These are phyloP conservation scores for Smallanthus sonchifolius DNA, from an alignment of 129 eudicot species.

Conservation along the genomic window DNA sequence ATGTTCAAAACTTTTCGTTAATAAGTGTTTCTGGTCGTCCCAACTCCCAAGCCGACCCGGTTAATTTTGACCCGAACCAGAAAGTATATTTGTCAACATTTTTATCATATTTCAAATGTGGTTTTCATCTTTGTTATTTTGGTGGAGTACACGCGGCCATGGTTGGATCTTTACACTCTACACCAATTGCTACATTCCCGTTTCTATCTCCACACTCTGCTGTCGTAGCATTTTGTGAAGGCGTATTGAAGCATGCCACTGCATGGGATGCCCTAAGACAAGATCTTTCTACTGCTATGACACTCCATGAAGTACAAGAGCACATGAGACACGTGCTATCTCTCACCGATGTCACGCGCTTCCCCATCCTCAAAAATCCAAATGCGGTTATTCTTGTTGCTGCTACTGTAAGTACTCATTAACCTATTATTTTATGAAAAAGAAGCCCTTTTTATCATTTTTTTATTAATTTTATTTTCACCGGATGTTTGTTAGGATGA, in stretches of 20 bases:
- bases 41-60: background rate
- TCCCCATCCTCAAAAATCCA: slow-evolving; percentile 86
- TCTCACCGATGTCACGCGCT: slow-evolving; percentile 93
- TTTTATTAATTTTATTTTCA: background rate
- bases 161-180: slow-evolving; percentile 95
- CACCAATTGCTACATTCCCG: slow-evolving; percentile 87
- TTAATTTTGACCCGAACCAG: background rate
- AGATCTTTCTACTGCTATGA: slow-evolving; percentile 65
- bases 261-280: slow-evolving; percentile 90
- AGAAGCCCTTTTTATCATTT: background rate
- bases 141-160: slow-evolving; percentile 99
- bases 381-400: slow-evolving; percentile 83
- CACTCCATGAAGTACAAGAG: slow-evolving; percentile 80
- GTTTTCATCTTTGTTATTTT: slow-evolving; percentile 18
- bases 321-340: slow-evolving; percentile 78
- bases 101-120: background rate
- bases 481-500: slow-evolving; percentile 61
- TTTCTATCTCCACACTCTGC: slow-evolving; percentile 97
- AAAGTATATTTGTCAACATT: background rate
- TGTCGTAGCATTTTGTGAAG: slow-evolving; percentile 95
- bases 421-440: background rate
- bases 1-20: background rate
- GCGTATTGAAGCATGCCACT: slow-evolving; percentile 78
- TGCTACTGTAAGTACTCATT: slow-evolving; percentile 69
- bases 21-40: background rate